A percentile compares a stretch with the other conserved stretches of the same genome.
Conservation (phyloP, 345 rosid genomes). For the Rhizophora mangle region DNA sequence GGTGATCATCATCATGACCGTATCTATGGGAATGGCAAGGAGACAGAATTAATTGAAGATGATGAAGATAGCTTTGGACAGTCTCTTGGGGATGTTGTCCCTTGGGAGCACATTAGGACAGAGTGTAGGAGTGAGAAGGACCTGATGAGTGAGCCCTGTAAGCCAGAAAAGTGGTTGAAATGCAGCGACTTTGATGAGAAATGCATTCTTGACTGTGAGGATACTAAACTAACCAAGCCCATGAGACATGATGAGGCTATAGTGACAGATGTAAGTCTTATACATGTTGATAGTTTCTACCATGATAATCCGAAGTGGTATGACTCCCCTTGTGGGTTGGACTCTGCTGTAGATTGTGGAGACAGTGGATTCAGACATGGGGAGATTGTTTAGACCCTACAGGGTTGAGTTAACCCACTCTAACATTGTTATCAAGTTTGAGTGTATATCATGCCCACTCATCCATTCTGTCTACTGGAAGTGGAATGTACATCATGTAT, state of each 20-base stretch:
- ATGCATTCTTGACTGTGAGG: constrained; percentile 86
- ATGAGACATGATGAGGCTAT: constrained; percentile 73
- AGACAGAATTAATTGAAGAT: constrained; percentile 73
- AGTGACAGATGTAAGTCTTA: constrained; percentile 83
- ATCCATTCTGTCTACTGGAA: constrained; percentile 26
- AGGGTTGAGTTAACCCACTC: constrained; percentile 33
- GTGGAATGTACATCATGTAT: constrained; percentile 58
- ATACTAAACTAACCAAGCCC: constrained; percentile 83
- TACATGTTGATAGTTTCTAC: constrained; percentile 97
- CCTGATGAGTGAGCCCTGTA: constrained; percentile 71
- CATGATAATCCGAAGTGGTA: constrained; percentile 93
- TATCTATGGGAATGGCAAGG: constrained; percentile 73
- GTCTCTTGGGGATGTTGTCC: constrained; percentile 86
- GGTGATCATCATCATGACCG: constrained; percentile 61
- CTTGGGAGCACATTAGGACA: constrained; percentile 77
- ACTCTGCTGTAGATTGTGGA: constrained; percentile 75
- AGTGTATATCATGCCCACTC: constrained; percentile 36
- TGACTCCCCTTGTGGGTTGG: constrained; percentile 95
- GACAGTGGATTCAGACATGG: constrained; percentile 82
- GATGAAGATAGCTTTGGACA: constrained; percentile 90
- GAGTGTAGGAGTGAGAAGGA: constrained; percentile 71
- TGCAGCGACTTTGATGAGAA: constrained; percentile 89
- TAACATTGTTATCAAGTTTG: constrained; percentile 44
- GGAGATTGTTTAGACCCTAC: constrained; percentile 57
- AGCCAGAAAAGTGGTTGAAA: constrained; percentile 86